Conservation (phyloP, 768 basidiomycete genomes). For the Melanogaster broomeanus region DNA sequence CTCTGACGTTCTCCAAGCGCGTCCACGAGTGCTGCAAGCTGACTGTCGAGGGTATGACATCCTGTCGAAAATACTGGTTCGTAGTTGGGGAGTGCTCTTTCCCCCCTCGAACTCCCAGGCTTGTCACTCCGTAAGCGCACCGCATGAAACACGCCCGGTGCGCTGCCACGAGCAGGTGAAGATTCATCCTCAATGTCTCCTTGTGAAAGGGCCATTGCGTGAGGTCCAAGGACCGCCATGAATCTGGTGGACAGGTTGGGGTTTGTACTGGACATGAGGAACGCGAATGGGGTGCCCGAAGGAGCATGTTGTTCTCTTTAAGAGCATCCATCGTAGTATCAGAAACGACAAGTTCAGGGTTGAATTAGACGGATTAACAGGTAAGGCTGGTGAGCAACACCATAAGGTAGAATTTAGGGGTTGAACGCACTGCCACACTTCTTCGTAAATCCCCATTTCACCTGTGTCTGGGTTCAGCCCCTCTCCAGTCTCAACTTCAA, state of each 20-base stretch:
- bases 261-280: conserved; percentile 13
- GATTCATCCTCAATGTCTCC: background rate
- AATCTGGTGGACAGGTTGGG: conserved; percentile 14
- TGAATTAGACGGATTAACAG: background rate
- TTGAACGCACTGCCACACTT: conserved; percentile 19
- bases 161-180: background rate
- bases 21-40: conserved; percentile 2
- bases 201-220: conserved; percentile 17
- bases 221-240: conserved; percentile 18
- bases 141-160: conserved; percentile 1
- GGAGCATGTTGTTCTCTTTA: conserved; percentile 9
- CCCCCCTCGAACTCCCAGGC: background rate
- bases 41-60: conserved; percentile 8
- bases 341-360: background rate
- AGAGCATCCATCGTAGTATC: too few relatives aligned
- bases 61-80: conserved; percentile 12
- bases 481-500: conserved; percentile 16
- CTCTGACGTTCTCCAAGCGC: background rate
- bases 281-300: conserved; percentile 11
- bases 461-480: conserved; percentile 16
- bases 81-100: background rate
- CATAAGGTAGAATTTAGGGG: background rate
- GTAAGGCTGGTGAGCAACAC: background rate
- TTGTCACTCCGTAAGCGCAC: conserved; percentile 3
- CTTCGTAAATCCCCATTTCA: conserved; percentile 15